Percentiles rank a stretch among this genome's conserved stretches.
phyloP scores from a whole-genome alignment of 805 yeast genomes.

The Kodamaea leandrae region DNA sequence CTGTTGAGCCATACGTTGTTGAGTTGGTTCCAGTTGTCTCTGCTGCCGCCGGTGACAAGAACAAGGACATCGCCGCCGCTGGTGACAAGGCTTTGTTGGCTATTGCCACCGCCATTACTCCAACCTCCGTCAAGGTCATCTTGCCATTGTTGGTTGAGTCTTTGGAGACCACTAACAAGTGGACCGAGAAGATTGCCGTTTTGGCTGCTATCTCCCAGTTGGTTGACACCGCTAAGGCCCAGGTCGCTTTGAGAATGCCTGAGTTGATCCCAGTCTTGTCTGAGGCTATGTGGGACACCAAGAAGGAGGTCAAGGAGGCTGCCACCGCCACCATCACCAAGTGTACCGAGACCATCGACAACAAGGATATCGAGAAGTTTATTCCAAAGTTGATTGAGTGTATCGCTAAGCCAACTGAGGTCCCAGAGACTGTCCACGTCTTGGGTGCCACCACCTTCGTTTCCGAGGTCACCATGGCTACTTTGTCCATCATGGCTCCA shows the following conservation, averaged over 20 bases:
- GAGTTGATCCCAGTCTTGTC: constrained; percentile 97
- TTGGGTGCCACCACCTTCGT: constrained; percentile 99
- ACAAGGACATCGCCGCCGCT: constrained; percentile 64
- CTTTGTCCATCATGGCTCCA: constrained; percentile 99
- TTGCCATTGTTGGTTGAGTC: constrained; percentile 75
- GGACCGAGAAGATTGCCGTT: constrained; percentile 97
- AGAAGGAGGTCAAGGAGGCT: constrained; percentile 94
- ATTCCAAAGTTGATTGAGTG: constrained; percentile 96
- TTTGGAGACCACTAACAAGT: constrained; percentile 76
- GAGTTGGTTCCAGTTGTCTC: constrained; percentile 68
- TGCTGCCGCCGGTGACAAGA: constrained; percentile 87
- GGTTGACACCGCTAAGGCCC: constrained; percentile 93
- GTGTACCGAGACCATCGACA: constrained; percentile 95
- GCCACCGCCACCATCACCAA: constrained; percentile 95
- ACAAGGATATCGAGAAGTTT: constrained; percentile 99
- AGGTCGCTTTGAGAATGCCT: constrained; percentile 98
- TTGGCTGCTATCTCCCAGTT: constrained; percentile 80
- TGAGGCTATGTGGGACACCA: constrained; percentile 99
- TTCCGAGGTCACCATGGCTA: constrained; percentile 99
- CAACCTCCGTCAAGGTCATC: constrained; percentile 86
- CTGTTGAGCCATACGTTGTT: constrained; percentile 95
- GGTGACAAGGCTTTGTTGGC: constrained; percentile 78
- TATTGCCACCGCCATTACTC: constrained; percentile 80
- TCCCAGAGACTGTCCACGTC: constrained; percentile 97
- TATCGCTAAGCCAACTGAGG: constrained; percentile 95